Percentiles rank a stretch among this genome's conserved stretches.
Evolutionary conservation across 225 moss, liverwort and hornwort genomes (phyloP).

Genomic region (Polytrichum commune): DNA sequence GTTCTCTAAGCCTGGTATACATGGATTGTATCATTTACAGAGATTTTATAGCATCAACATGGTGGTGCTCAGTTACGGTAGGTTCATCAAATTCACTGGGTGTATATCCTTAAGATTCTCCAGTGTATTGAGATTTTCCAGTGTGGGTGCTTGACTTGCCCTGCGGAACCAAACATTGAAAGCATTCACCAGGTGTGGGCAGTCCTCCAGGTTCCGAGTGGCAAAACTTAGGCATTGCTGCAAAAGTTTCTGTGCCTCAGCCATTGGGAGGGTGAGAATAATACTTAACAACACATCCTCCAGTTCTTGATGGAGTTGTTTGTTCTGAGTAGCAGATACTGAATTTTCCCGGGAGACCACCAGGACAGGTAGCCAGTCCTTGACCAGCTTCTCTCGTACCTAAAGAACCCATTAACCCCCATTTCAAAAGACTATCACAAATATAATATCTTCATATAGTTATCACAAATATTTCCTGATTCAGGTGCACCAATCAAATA

Average conservation of each 20-base stretch:
- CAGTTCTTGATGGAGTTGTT: slow-evolving; percentile 67
- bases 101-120: slow-evolving; percentile 20
- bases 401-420: slow-evolving; percentile 12
- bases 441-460: too few relatives aligned
- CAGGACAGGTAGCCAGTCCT: slow-evolving; percentile 84
- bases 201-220: slow-evolving; percentile 76
- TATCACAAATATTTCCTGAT: too few relatives aligned
- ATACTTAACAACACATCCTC: slow-evolving; percentile 84
- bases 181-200: slow-evolving; percentile 79
- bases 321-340: slow-evolving; percentile 56
- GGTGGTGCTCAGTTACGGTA: too few relatives aligned
- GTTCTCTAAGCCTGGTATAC: too few relatives aligned
- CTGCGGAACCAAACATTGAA: slow-evolving; percentile 84
- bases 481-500: too few relatives aligned
- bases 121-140: slow-evolving; percentile 20
- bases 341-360: slow-evolving; percentile 70
- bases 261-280: slow-evolving; percentile 83
- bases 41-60: background rate
- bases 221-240: slow-evolving; percentile 88
- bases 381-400: slow-evolving; percentile 82
- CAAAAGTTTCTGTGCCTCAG: slow-evolving; percentile 75
- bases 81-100: background rate
- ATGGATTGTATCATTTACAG: background rate
- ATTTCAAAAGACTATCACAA: background rate
- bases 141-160: slow-evolving; percentile 48